Conservation (phyloP, 495 filamentous ascomycete genomes). For the Tuber microsphaerosporum region DNA sequence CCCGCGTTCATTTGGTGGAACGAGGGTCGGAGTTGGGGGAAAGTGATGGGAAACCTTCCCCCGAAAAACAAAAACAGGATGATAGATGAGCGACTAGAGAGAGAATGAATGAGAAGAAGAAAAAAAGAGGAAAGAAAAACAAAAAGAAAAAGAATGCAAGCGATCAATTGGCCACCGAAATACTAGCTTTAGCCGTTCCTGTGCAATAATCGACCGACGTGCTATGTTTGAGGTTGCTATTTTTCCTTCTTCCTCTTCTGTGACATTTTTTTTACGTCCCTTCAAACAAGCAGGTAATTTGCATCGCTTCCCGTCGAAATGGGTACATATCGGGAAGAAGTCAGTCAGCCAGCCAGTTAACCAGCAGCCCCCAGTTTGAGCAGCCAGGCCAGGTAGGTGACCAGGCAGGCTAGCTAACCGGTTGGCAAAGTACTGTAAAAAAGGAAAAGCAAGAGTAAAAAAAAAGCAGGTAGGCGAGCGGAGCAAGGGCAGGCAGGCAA, state of each 20-base stretch:
- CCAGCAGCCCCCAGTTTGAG: conserved; percentile 7
- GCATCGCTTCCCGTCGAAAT: neutral
- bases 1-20: conserved; percentile 33
- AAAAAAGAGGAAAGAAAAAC: neutral
- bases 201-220: conserved; percentile 27
- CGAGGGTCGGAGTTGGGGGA: conserved; percentile 19
- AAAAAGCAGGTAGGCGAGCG: neutral
- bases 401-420: neutral
- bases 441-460: neutral
- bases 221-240: conserved; percentile 28
- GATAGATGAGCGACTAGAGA: neutral
- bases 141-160: conserved; percentile 23
- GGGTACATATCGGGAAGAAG: conserved; percentile 3
- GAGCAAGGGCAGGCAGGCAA: neutral
- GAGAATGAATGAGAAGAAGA: neutral
- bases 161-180: conserved; percentile 26
- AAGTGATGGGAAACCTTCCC: neutral
- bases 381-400: conserved; percentile 18
- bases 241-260: conserved; percentile 25
- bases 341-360: neutral
- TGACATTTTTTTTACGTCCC: conserved; percentile 27
- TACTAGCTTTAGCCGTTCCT: conserved; percentile 33
- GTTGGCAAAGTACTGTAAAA: neutral
- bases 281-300: conserved; percentile 36
- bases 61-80: neutral